Evolutionary conservation across 805 yeast species (phyloP).

Genomic region (Priceomyces castillae): DNA sequence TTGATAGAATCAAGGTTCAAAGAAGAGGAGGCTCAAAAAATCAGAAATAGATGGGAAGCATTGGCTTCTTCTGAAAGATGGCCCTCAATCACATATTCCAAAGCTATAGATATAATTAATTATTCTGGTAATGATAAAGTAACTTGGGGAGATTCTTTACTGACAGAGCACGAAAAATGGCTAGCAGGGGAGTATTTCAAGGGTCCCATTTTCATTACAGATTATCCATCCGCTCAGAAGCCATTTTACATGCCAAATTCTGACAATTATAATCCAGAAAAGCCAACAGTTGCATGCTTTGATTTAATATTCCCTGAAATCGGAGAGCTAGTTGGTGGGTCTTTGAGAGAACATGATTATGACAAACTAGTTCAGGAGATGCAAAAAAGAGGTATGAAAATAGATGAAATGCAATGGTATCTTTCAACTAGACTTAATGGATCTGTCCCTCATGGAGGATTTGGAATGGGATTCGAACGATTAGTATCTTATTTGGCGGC

Average conservation of each 20-base stretch:
- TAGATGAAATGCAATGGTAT: conserved; percentile 74
- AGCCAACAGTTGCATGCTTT: conserved; percentile 78
- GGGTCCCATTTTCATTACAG: conserved; percentile 83
- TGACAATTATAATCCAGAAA: conserved; percentile 22
- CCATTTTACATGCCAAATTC: conserved; percentile 88
- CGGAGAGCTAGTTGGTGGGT: conserved; percentile 95
- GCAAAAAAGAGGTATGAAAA: conserved; percentile 52
- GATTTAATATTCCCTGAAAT: conserved; percentile 87
- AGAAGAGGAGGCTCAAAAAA: conserved; percentile 31
- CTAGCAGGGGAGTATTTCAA: conserved; percentile 66
- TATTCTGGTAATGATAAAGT: conserved; percentile 34
- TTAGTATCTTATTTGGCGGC: conserved; percentile 70
- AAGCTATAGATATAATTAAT: conserved; percentile 59
- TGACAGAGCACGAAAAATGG: conserved; percentile 90
- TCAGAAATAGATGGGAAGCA: conserved; percentile 57
- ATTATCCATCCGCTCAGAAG: conserved; percentile 75
- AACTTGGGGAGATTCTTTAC: conserved; percentile 70
- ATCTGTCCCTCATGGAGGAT: conserved; percentile 92
- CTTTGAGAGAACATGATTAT: conserved; percentile 76
- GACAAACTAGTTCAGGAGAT: conserved; percentile 50
- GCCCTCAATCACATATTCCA: conserved; percentile 70
- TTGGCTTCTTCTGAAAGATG: conserved; percentile 49
- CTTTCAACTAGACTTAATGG: conserved; percentile 71
- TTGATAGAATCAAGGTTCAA: conserved; percentile 36
- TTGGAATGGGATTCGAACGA: conserved; percentile 93